Base-by-base conservation (phyloP, 495 filamentous ascomycete species). In the Neurospora pannonica region DNA sequence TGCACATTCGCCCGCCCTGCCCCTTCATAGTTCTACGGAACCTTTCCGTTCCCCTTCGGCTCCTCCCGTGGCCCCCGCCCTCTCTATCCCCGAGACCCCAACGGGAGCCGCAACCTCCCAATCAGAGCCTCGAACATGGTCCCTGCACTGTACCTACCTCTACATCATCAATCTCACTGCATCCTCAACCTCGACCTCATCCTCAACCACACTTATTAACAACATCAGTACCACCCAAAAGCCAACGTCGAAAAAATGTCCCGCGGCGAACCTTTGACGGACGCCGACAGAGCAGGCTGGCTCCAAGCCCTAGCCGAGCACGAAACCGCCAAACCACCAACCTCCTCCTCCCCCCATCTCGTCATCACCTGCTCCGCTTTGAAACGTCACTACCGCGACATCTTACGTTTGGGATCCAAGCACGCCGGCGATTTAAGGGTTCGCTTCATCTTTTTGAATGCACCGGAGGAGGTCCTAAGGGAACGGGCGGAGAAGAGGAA, bases 211-310 rank as follows among this genome's bases (percentile, higher is more conserved):
- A 19, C 9, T 4, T 10, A 24, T 54, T 43, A 42, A 72, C 28
- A 40, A 67, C 5, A 0, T 1, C 24, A 81, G 79, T 80, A 74
- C 76, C 79, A 81, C 75, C 77, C 79, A 24, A 46, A 72, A 34
- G 74, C 77, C 60, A 79, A 77, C 60, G 73, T 79, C 71, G 71
- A 75, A 9, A 81, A 81, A 73, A 78, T 81, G 78, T 34, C 69
- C 24, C 71, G 28, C 73, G 74, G 74, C 67, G 31, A 75, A 13
- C 77, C 78, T 9, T 46, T 81, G 0, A 79, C 73, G 5, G 78
- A 80, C 71, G 28, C 37, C 7, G 79, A 81, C 73, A 75, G 79
- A 67, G 72, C 67, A 4, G 79, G 77, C 34, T 81, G 79, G 79
- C 77, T 81, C 0, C 70, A 75, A 31, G 75, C 74, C 13, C 75